These are phyloP conservation scores for Rhododendron henanense DNA, from an alignment of 148 eudicot genomes.

Conservation along the genomic window DNA sequence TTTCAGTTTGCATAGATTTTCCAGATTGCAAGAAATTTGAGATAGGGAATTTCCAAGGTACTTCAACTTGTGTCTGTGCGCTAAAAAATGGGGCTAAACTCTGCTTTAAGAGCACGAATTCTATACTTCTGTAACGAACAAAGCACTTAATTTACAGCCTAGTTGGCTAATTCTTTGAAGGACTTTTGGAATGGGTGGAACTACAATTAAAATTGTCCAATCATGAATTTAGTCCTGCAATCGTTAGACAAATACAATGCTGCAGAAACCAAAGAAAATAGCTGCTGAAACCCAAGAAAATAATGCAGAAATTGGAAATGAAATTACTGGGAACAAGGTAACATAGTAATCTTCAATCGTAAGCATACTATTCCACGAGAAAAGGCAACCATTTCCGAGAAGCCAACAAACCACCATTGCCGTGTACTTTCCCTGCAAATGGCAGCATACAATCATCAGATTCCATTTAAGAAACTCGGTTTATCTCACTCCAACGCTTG, in stretches of 20 bases:
- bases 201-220: background rate
- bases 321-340: conserved; percentile 33
- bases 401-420: conserved; percentile 38
- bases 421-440: conserved; percentile 31
- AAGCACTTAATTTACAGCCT: background rate
- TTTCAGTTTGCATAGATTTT: background rate
- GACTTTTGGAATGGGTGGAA: background rate
- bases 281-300: background rate
- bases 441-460: background rate
- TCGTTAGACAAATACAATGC: background rate
- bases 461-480: background rate
- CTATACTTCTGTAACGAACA: background rate
- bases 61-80: background rate
- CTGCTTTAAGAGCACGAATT: background rate
- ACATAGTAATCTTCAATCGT: conserved; percentile 35
- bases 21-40: background rate
- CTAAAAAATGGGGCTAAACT: background rate
- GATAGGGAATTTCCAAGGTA: background rate
- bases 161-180: background rate
- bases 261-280: conserved; percentile 5
- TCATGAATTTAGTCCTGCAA: background rate
- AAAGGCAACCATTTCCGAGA: conserved; percentile 40
- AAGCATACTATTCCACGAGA: conserved; percentile 47
- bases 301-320: background rate
- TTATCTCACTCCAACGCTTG: background rate